Evolutionary conservation across 2,329 filamentous ascomycete genomes (phyloP).

Genomic region (Pleurostoma richardsiae): DNA sequence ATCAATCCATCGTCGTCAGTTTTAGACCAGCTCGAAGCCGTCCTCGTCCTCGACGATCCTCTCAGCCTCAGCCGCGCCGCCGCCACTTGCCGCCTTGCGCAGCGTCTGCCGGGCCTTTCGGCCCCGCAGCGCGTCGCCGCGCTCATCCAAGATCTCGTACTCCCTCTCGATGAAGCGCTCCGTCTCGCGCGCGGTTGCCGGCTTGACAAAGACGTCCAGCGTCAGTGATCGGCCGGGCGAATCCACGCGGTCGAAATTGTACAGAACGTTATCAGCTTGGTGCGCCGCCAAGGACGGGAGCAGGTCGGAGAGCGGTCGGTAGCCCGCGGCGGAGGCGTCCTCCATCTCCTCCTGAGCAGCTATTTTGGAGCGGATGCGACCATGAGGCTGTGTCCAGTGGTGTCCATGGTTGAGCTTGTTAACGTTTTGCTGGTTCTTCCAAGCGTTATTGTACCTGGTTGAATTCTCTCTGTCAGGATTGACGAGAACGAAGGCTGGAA

Average conservation of each 20-base stretch:
- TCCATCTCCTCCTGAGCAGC: conserved; percentile 27
- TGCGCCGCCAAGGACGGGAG: conserved; percentile 15
- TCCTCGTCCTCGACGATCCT: conserved; percentile 28
- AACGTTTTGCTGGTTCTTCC: conserved; percentile 26
- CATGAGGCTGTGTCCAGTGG: conserved; percentile 16
- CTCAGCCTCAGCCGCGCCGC: conserved; percentile 13
- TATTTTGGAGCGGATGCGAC: conserved; percentile 25
- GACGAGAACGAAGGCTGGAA: conserved; percentile 6
- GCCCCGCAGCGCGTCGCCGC: conserved; percentile 37
- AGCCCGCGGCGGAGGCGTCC: conserved; percentile 25
- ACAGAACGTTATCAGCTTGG: conserved; percentile 29
- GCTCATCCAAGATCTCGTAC: conserved; percentile 40
- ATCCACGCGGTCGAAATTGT: conserved; percentile 35
- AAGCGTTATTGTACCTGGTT: no score
- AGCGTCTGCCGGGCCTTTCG: conserved; percentile 36
- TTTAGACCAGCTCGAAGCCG: conserved; percentile 34
- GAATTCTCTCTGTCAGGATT: no score
- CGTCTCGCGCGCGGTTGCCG: conserved; percentile 26
- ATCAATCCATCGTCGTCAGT: no score
- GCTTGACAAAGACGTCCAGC: conserved; percentile 30
- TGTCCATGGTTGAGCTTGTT: conserved; percentile 25
- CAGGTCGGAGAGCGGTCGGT: conserved; percentile 27
- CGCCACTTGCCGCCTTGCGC: conserved; percentile 18
- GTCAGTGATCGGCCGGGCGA: conserved; percentile 31
- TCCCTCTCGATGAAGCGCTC: conserved; percentile 41